Conservation (phyloP, 1,284 basidiomycete species). For the Fomitopsis pinicola region DNA sequence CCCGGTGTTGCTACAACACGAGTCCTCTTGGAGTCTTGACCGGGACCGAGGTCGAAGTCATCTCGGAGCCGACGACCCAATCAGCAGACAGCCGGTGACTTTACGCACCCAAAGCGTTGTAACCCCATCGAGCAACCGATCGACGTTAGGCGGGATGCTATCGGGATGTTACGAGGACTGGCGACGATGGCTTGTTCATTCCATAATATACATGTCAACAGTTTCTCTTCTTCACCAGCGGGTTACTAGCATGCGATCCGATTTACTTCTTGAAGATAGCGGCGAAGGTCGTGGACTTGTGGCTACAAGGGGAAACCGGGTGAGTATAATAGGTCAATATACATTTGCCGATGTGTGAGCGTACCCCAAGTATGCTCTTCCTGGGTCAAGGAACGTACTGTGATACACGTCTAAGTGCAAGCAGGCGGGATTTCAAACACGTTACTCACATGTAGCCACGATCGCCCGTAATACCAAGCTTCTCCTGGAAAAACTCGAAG, state of each 20-base stretch:
- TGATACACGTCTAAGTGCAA: background rate
- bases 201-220: too few species aligned
- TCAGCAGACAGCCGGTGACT: too few species aligned
- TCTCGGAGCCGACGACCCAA: too few species aligned
- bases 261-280: slow-evolving; percentile 35
- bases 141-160: too few species aligned
- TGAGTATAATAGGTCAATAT: background rate
- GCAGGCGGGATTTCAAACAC: background rate
- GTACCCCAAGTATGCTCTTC: slow-evolving; percentile 51
- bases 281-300: slow-evolving; percentile 44
- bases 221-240: background rate
- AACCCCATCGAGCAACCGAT: too few species aligned
- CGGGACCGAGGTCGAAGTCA: too few species aligned
- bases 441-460: slow-evolving; percentile 53
- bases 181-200: too few species aligned
- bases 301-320: slow-evolving; percentile 21
- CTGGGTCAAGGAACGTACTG: slow-evolving; percentile 58
- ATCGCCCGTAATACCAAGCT: slow-evolving; percentile 43
- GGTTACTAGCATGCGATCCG: too few species aligned
- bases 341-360: slow-evolving; percentile 12
- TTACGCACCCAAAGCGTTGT: too few species aligned
- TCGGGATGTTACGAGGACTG: too few species aligned
- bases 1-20: too few species aligned
- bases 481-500: slow-evolving; percentile 48
- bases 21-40: too few species aligned